Evolutionary conservation across 2,329 filamentous ascomycete species (phyloP), one percentile per base, ranked within the genome.

Genomic region (Emergomyces pasteurianus): DNA sequence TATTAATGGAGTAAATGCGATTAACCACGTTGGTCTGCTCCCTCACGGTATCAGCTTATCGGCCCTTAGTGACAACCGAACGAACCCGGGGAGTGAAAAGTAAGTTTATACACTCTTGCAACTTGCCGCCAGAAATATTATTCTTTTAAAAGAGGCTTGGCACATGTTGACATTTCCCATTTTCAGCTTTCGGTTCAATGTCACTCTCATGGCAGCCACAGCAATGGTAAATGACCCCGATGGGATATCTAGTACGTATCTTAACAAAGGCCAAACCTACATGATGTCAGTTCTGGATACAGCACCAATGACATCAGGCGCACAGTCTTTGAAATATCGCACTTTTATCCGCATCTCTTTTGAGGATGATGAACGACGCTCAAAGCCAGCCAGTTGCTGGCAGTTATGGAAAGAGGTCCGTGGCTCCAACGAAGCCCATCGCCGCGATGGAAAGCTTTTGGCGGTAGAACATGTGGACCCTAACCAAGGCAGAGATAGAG

Each of bases 211-310:
- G 72, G 92, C 94, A 0, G 91, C 92, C 2, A 99, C 94, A 0
- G 94, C 94, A 8, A 99, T 97, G 94, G 87, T 95, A 70, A 86
- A 91, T 60, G 64, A 68, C 21, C 54, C 64, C 4, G 88, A 95
- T 63, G 92, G 97, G 72, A 95, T 97, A 28, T 94, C 94, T 0
- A 85, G 97, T n/a, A 96, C 92, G 0, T 99, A 99, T 71, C 82
- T 99, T 21, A 99, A 99, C 78, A 97, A 97, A 75, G 92, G 92
- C 28, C 92, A 97, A 72, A 90, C 91, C 18, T 99, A 99, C 72
- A 89, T 89, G 0, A 79, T 99, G 21, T 88, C 89, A 2, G 83
- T 99, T 34, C 79, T 88, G 54, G 94, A 99, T 70, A 94, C 88
- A 0, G 79, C 80, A 6, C 83, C 87, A 1, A 78, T 81, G 1